Evolutionary conservation across 768 basidiomycete species (phyloP), one percentile per base, ranked within the genome.

Genomic region (Leccinellum luteum): DNA sequence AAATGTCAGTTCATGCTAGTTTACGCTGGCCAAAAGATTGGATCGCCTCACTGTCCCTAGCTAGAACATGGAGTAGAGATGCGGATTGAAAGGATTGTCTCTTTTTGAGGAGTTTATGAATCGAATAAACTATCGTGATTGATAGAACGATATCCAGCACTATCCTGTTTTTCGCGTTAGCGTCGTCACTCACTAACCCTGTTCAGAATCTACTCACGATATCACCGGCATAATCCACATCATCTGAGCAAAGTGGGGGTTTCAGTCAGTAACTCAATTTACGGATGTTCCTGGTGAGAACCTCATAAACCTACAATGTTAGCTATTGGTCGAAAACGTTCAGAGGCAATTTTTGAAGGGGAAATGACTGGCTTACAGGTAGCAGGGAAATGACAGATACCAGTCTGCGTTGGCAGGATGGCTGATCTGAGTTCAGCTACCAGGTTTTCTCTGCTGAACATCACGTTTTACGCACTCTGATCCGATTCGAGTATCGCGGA

Each of bases 41-140:
- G 10, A 30, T 23, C 8, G n/a, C 7, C 61, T 62, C 45, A 63
- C 61, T 61, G 17, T 62, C 61, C 48, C 34, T 28, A 9, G 45
- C 13, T 8, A 62, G 61, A 17, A 45, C 1, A n/a, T 5, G 23
- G 9, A 60, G n/a, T 3, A 64, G 30, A 2, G 30, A 6, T n/a
- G 50, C 48, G 13, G 41, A 38, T 1, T 27, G 50, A 4, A 55
- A 48, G 34, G 2, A 0, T 4, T 12, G 49, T 14, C 25, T 51
- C 15, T 44, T 44, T 28, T 14, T 41, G 19, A 45, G 53, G 34
- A 60, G 45, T 49, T 43, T 34, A 52, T 32, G 32, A 15, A 60
- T 38, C 28, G 51, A 60, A 23, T 54, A 60, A 3, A 30, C 23
- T 10, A 60, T 45, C 43, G 51, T 25, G 23, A 31, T 21, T 6